Base-by-base conservation (phyloP, 1,284 basidiomycete genomes). In the Phlebopus sp. region DNA sequence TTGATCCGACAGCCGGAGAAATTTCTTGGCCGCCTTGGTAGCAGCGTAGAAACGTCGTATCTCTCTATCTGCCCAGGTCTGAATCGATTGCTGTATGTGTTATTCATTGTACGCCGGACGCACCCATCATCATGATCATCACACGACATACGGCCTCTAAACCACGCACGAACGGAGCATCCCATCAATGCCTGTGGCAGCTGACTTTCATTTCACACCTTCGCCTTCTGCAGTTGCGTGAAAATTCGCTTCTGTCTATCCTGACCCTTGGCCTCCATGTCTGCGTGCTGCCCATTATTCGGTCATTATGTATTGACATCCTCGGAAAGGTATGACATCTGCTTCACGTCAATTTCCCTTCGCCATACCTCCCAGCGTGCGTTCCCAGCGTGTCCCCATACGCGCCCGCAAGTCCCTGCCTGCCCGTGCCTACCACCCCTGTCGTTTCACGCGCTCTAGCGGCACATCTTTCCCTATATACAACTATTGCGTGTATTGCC, bases 251-350 rank as follows among this genome's bases (percentile, higher is more conserved):
- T 35, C 21, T 27, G 37, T 5, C n/a, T 29, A 39, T 21, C 37
- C 17, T 35, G 32, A 37, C 37, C 39, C 27, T 23, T 8, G 49
- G 21, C 51, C 47, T 57, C 62, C 51, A 35, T 32, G 15, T 44
- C 14, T 29, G 35, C 50, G 47, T 60, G 59, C 41, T 35, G 41
- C 39, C 39, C 39, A 50, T 46, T 44, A 47, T 25, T 19, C 42
- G 37, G 30, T 35, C 40, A 60, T 60, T 58, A 64, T 56, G 59
- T 62, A 45, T 35, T 29, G 27, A 29, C 37, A 34, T 41, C 45
- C 38, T 47, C 31, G 39, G 39, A 30, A 29, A 31, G 15, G 15
- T 43, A 18, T 23, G 19, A 25, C 27, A 37, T 37, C 41, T 43
- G 34, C 40, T 39, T 43, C 56, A 37, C 53, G 45, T 19, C 17